Conservation (phyloP, 2,329 filamentous ascomycete genomes). For the Talaromyces piceae region DNA sequence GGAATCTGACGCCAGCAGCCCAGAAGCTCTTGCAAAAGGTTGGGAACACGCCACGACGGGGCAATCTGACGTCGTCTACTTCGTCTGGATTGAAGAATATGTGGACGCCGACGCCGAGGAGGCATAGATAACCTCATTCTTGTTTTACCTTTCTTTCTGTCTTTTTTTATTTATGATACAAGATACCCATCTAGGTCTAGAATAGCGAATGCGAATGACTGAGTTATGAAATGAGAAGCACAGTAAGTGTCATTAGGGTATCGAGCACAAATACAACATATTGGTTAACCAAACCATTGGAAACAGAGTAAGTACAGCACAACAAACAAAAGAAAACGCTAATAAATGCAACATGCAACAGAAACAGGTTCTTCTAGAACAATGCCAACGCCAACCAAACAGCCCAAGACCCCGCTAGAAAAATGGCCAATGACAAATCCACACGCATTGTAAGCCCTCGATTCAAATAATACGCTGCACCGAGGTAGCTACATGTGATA, state of each 20-base stretch:
- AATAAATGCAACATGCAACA: not conserved
- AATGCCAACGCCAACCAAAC: not conserved
- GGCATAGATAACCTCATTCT: not conserved
- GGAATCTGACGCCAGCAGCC: slow-evolving; percentile 36
- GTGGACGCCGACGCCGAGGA: slow-evolving; percentile 16
- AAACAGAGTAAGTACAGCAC: not conserved
- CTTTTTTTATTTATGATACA: not conserved
- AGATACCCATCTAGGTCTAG: not conserved
- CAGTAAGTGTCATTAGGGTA: not conserved
- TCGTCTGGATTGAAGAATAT: slow-evolving; percentile 25
- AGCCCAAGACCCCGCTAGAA: slow-evolving; percentile 5
- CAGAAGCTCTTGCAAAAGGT: slow-evolving; percentile 35
- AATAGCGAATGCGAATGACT: not conserved
- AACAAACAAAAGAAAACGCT: not conserved
- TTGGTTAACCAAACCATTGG: not conserved
- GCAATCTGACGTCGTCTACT: slow-evolving; percentile 8
- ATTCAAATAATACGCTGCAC: slow-evolving; percentile 48
- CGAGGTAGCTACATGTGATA: slow-evolving; percentile 56
- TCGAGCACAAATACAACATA: not conserved
- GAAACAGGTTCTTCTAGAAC: not conserved
- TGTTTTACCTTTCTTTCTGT: not conserved
- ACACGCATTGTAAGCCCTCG: not conserved
- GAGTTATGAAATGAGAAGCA: not conserved
- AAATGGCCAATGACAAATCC: not conserved
- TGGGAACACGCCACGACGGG: slow-evolving; percentile 26